Evolutionary conservation across 2,329 filamentous ascomycete genomes (phyloP).

Genomic region (Microcyclosporella mali): DNA sequence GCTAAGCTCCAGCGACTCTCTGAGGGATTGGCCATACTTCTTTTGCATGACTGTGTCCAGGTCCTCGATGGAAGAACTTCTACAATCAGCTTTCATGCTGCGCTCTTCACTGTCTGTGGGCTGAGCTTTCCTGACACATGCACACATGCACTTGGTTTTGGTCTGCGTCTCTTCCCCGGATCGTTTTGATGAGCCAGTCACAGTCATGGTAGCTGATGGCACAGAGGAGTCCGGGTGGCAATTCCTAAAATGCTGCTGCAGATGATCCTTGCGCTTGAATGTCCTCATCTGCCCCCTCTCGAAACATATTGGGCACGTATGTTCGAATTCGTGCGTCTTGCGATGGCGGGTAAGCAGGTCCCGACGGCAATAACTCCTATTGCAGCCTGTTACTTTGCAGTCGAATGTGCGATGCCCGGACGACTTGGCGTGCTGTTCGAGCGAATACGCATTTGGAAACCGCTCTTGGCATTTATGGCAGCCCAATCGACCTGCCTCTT

Average conservation of each 20-base stretch:
- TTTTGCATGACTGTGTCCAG: too few species aligned
- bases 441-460: slow-evolving; percentile 2
- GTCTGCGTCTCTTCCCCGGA: too few species aligned
- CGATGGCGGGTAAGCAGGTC: slow-evolving; percentile 8
- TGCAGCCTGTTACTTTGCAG: slow-evolving; percentile 7
- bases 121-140: too few species aligned
- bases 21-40: too few species aligned
- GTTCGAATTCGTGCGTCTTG: slow-evolving; percentile 2
- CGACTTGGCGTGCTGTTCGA: slow-evolving; percentile 12
- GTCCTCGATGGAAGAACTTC: too few species aligned
- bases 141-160: too few species aligned
- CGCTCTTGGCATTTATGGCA: neutral
- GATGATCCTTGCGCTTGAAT: slow-evolving; percentile 15
- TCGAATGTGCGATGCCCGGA: slow-evolving; percentile 8
- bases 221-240: slow-evolving; percentile 1
- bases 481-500: neutral
- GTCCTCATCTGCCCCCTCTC: neutral
- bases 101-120: too few species aligned
- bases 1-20: neutral
- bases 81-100: too few species aligned
- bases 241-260: slow-evolving; percentile 8
- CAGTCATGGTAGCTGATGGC: neutral
- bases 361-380: slow-evolving; percentile 8
- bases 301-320: slow-evolving; percentile 4
- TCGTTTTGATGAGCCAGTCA: too few species aligned